These are phyloP conservation scores for Candida cerambycidarum DNA, from an alignment of 805 yeast genomes.

Conservation along the genomic window DNA sequence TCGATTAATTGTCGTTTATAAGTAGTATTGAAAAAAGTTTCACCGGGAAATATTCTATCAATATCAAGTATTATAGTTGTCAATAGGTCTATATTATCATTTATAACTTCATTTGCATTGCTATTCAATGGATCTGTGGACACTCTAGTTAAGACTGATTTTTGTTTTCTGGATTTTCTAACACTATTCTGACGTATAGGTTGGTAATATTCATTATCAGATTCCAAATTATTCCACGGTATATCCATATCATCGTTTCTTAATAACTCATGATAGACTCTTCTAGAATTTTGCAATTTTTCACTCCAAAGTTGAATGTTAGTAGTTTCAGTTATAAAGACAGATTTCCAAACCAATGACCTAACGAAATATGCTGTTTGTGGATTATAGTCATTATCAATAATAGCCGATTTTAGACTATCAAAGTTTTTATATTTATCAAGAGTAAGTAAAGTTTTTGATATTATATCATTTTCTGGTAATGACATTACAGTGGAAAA, in stretches of 20 bases:
- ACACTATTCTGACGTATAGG: conserved; percentile 16
- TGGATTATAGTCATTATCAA: conserved; percentile 29
- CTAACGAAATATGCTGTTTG: conserved; percentile 24
- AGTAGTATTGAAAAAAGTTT: conserved; percentile 27
- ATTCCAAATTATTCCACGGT: conserved; percentile 39
- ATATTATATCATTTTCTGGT: conserved; percentile 36
- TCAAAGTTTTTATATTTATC: conserved; percentile 31
- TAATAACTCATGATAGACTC: conserved; percentile 34
- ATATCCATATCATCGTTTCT: conserved; percentile 28
- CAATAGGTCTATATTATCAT: conserved; percentile 35
- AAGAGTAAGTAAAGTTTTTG: conserved; percentile 35
- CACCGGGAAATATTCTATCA: conserved; percentile 53
- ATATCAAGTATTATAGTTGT: conserved; percentile 49
- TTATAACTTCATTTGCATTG: neutral
- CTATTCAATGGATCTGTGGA: conserved; percentile 14
- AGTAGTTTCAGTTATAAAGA: conserved; percentile 36
- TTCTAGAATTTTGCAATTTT: conserved; percentile 28
- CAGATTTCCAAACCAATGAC: conserved; percentile 37
- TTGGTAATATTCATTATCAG: conserved; percentile 28
- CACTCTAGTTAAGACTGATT: conserved; percentile 19
- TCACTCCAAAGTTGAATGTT: conserved; percentile 34
- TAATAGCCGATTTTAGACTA: conserved; percentile 26
- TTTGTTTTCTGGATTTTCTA: conserved; percentile 8
- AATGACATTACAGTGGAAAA: conserved; percentile 7
- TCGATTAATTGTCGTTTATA: conserved; percentile 36